Conservation (phyloP, 148 eudicot species). For the Mesembryanthemum crystallinum region DNA sequence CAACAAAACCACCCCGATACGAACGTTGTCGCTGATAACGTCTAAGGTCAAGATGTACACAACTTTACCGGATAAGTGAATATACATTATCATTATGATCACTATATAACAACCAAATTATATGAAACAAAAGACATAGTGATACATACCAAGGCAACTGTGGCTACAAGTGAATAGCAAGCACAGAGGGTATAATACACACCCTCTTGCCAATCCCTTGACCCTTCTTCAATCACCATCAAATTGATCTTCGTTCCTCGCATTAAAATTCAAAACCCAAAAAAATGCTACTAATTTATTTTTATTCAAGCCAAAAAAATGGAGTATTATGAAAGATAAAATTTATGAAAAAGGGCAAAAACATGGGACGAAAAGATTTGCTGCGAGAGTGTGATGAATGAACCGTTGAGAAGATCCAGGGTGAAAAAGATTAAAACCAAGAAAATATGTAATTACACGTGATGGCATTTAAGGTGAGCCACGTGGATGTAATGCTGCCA, state of each 20-base stretch:
- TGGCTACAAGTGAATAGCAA: slow-evolving; percentile 32
- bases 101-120: not conserved
- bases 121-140: not conserved
- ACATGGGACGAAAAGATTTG: not conserved
- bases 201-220: slow-evolving; percentile 21
- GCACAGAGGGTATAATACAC: slow-evolving; percentile 41
- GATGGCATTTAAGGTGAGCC: not conserved
- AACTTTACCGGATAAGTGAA: too few relatives aligned
- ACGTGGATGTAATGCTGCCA: slow-evolving; percentile 16
- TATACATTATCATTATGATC: not conserved
- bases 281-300: too few relatives aligned
- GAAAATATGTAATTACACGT: slow-evolving; percentile 19
- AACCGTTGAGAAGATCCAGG: slow-evolving; percentile 30
- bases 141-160: slow-evolving; percentile 37
- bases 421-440: not conserved
- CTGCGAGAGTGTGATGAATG: not conserved
- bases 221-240: slow-evolving; percentile 19
- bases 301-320: not conserved
- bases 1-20: too few relatives aligned
- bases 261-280: not conserved
- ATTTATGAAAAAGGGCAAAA: not conserved
- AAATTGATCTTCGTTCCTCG: slow-evolving; percentile 9
- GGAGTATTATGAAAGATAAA: not conserved
- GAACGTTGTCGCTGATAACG: too few relatives aligned
- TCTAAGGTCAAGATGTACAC: too few relatives aligned